A percentile compares a stretch with the other conserved stretches of the same genome.
phyloP scores from a whole-genome alignment of 129 eudicot species.

The Centella asiatica region DNA sequence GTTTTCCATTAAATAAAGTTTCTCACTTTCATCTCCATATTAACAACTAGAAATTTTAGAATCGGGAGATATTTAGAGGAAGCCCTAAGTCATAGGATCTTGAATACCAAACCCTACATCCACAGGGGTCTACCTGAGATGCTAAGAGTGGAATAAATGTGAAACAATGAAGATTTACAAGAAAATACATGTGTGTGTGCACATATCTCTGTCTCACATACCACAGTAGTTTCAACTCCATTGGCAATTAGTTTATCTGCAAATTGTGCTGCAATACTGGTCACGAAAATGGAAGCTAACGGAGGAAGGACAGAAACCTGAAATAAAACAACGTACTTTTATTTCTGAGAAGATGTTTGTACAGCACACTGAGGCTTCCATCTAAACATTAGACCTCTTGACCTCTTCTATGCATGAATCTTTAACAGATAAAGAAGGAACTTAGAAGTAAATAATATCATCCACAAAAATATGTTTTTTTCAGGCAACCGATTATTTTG shows the following conservation, averaged over 20 bases:
- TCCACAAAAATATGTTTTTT: no score
- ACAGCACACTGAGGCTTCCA: no score
- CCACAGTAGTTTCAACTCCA: conserved; percentile 85
- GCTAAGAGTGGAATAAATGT: not conserved
- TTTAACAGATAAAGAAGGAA: no score
- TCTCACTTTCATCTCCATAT: not conserved
- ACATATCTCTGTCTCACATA: conserved; percentile 23
- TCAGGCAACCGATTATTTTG: no score
- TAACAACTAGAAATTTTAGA: not conserved
- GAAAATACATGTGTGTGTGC: not conserved
- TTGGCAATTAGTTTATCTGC: conserved; percentile 73
- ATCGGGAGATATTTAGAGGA: not conserved
- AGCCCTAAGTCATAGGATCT: no score
- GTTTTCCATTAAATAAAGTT: not conserved
- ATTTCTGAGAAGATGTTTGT: not conserved
- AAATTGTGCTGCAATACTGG: conserved; percentile 78
- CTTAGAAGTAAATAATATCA: no score
- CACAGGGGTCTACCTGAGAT: conserved; percentile 1
- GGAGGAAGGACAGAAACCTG: conserved; percentile 98
- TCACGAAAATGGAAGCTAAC: conserved; percentile 75
- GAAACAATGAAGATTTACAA: not conserved
- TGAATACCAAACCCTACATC: no score
- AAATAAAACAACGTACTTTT: conserved; percentile 10
- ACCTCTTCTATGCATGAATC: no score
- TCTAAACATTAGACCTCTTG: no score